Evolutionary conservation across 2,329 filamentous ascomycete genomes (phyloP), one percentile per base, ranked within the genome.

Genomic region (Calonectria hawksworthii): DNA sequence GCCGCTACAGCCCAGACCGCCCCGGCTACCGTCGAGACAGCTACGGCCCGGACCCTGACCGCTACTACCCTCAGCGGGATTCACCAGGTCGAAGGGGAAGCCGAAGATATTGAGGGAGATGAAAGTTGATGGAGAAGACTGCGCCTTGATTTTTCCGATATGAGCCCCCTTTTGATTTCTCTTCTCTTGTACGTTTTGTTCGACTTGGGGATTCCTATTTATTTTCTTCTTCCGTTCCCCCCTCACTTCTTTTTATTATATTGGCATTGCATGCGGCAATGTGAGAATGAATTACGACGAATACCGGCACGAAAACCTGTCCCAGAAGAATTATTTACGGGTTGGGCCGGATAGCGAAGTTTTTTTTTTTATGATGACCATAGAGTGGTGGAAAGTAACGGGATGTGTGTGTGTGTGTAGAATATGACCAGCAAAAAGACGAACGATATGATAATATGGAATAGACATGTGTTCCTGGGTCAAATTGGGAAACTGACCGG

Each of bases 1-100:
- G 79, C 41, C 76, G 79, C 23, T 63, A 75, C 16, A 78, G 77
- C 47, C 65, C 74, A 32, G 77, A 80, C 65, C 77, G 74, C 23
- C 56, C 56, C 1, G 67, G 72, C 10, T 77, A 78, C 11, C 78
- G 81, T n/a, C 72, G 80, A 23, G 81, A 82, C 18, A 76, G 80
- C 26, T 69, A 78, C 61, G 68, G 76, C 11, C 72, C 78, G 38
- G 77, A 80, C 26, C 41, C 74, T 1, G 70, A 74, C 38, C 52
- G 75, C 26, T 80, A 80, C 28, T 77, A 80, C 32, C 74, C 76
- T 13, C 77, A 74, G 38, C 78, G 79, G 63, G 79, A 80, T 38
- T 76, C 79, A 34, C 78, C 79, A 16, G 75, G 76, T 2, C 70
- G 79, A 13, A 75, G 79, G 65, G 75, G 73, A n/a, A 80, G 77